Evolutionary conservation across 192 early-diverging fungal genomes (phyloP), one percentile per base, ranked within the genome.

Genomic region (Cetraspora pellucida): DNA sequence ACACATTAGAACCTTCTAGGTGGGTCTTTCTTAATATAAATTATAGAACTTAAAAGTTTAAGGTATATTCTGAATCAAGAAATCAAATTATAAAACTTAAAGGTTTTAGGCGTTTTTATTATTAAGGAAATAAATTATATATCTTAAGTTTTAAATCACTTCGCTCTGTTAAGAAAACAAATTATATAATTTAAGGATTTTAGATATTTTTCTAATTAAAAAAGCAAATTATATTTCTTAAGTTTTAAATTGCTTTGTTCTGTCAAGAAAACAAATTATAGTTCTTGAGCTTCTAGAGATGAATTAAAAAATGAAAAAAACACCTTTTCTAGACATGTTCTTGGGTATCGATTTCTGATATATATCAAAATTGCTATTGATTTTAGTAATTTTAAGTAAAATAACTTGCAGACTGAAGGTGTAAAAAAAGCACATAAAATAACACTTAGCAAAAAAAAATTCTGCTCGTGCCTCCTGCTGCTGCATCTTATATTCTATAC

Each of bases 181-280:
- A 67, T 67, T 46, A 67, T 61, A 61, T 19, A 61, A 19, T n/a
- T 61, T 61, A 61, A 61, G 23, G 59, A 1, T 61, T 61, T 61
- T 61, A 61, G 59, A n/a, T 10, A n/a, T 44, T 8, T 67, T 67
- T 67, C 21, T 67, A 67, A 67, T 67, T 31, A 67, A 67, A 31
- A 17, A 67, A 67, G 21, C 37, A 67, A 67, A 67, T 67, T 67
- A 67, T 67, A 67, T 67, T 45, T 67, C 37, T 67, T 67, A 9
- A 64, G 7, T 55, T 55, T 55, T 64, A 64, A 31, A 64, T 23
- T 30, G 61, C 21, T 30, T 3, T 30, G 28, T 4, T 64, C 30
- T 64, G 30, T 64, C 30, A 46, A 46, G 65, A 67, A 67, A 67
- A 67, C 65, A 67, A 67, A 67, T 67, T 67, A 67, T 67, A 67